Evolutionary conservation across 345 rosid species (phyloP), one percentile per base, ranked within the genome.

Genomic region (Litchi chinensis): DNA sequence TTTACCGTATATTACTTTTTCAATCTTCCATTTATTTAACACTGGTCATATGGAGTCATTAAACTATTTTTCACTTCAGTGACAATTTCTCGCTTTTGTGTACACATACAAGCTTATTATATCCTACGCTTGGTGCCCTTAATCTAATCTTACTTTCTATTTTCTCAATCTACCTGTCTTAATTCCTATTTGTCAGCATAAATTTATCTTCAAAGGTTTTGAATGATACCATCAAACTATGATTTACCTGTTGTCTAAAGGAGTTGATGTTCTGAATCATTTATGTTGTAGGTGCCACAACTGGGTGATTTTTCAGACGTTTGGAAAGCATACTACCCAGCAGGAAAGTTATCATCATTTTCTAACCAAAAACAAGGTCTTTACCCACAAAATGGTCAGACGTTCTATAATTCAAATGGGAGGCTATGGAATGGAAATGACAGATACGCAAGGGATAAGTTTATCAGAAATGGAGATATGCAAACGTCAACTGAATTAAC

Each of bases 401-500:
- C 57, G 59, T 86, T 86, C 86, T 84, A 84, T 77, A 83, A 82
- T 73, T 40, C 83, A 48, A 84, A 78, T 71, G 89, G 86, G 73
- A 87, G 87, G 71, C 56, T 41, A 16, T 83, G 87, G 93, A 83
- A 81, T 85, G 88, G 88, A 8, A 85, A 80, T 76, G 89, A 88
- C 62, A 78, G 82, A 18, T 80, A 79, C 66, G 83, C 74, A 4
- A 83, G 83, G 24, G 83, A 82, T 9, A 86, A 77, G 54, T 86
- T 77, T 68, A 79, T 72, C 68, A 82, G 82, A 75, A 80, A 74
- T 71, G 77, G 56, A 77, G 90, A 87, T 79, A 80, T 81, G 73
- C 90, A 89, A 71, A 73, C 79, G 46, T 74, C 87, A 28, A 68
- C 83, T 73, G 95, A 91, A 77, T 68, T 90, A 86, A 88, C 87